These are phyloP conservation scores for Orbilia quercus DNA, from an alignment of 2,329 filamentous ascomycete genomes.

Conservation along the genomic window DNA sequence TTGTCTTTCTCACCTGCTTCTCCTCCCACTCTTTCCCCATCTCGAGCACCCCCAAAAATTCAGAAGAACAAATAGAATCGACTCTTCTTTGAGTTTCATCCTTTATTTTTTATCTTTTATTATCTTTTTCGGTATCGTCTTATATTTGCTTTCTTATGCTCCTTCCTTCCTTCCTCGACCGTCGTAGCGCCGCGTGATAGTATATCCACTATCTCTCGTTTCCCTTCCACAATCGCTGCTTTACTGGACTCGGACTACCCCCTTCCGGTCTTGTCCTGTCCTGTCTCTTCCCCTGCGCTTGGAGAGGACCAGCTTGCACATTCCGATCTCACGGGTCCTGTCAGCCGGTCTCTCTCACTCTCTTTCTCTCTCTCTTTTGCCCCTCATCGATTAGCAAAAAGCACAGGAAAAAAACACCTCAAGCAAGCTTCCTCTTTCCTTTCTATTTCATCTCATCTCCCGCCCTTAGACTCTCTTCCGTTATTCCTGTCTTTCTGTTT, in stretches of 20 bases:
- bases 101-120: background rate
- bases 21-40: constrained; percentile 33
- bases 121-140: background rate
- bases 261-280: constrained; percentile 21
- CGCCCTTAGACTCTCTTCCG: constrained; percentile 23
- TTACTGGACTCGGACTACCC: constrained; percentile 31
- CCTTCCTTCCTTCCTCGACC: constrained; percentile 53
- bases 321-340: constrained; percentile 55
- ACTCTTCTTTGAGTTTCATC: background rate
- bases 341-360: constrained; percentile 38
- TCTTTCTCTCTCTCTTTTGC: no score
- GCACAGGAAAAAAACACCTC: constrained; percentile 17
- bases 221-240: constrained; percentile 43
- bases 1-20: constrained; percentile 55
- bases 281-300: constrained; percentile 29
- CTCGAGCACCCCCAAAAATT: constrained; percentile 30
- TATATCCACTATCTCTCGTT: constrained; percentile 49
- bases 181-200: constrained; percentile 29
- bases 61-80: background rate
- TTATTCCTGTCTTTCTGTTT: constrained; percentile 12
- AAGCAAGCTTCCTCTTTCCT: constrained; percentile 36
- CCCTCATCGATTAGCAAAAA: constrained; percentile 34
- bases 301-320: constrained; percentile 39
- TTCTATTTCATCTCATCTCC: constrained; percentile 48
- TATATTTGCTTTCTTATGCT: constrained; percentile 4